These are phyloP conservation scores for Pseudozyma flocculosa DNA, from an alignment of 1,284 basidiomycete genomes.

Conservation along the genomic window DNA sequence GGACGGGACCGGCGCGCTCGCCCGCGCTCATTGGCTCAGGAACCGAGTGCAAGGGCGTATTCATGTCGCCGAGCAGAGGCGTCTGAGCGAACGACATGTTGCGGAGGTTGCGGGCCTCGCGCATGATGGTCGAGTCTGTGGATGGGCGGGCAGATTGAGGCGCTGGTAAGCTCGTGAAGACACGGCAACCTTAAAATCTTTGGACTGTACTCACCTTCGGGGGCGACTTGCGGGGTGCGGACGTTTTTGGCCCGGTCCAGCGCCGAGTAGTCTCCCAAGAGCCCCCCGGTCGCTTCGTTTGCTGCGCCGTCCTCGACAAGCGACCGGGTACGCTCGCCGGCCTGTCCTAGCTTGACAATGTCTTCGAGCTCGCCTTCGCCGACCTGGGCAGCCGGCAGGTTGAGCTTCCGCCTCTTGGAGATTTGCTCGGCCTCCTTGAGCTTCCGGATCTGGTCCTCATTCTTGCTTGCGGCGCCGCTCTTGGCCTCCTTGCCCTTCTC, in stretches of 20 bases:
- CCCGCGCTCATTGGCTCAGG: slow-evolving; percentile 90
- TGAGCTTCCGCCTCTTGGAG: slow-evolving; percentile 79
- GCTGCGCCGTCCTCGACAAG: slow-evolving; percentile 67
- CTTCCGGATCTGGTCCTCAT: slow-evolving; percentile 95
- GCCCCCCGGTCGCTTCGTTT: slow-evolving; percentile 77
- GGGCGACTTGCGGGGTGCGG: slow-evolving; percentile 85
- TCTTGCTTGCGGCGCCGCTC: slow-evolving; percentile 59
- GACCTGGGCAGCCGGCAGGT: slow-evolving; percentile 86
- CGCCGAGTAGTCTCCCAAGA: slow-evolving; percentile 89
- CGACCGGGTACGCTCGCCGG: slow-evolving; percentile 81
- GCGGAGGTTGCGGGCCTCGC: slow-evolving; percentile 89
- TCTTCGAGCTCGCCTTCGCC: slow-evolving; percentile 95
- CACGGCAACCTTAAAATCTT: too few species aligned
- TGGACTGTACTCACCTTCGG: slow-evolving; percentile 77
- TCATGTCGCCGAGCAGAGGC: slow-evolving; percentile 92
- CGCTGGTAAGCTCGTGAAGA: too few species aligned
- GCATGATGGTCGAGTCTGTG: slow-evolving; percentile 65
- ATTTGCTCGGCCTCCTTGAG: slow-evolving; percentile 96
- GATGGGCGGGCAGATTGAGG: too few species aligned
- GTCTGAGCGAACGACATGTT: slow-evolving; percentile 91
- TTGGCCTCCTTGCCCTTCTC: slow-evolving; percentile 73
- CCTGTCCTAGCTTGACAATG: slow-evolving; percentile 96
- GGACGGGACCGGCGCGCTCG: slow-evolving; percentile 72
- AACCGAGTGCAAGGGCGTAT: slow-evolving; percentile 84
- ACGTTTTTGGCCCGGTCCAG: slow-evolving; percentile 84